phyloP scores from a whole-genome alignment of 441 rosid species.

The Arabidopsis hybrid region DNA sequence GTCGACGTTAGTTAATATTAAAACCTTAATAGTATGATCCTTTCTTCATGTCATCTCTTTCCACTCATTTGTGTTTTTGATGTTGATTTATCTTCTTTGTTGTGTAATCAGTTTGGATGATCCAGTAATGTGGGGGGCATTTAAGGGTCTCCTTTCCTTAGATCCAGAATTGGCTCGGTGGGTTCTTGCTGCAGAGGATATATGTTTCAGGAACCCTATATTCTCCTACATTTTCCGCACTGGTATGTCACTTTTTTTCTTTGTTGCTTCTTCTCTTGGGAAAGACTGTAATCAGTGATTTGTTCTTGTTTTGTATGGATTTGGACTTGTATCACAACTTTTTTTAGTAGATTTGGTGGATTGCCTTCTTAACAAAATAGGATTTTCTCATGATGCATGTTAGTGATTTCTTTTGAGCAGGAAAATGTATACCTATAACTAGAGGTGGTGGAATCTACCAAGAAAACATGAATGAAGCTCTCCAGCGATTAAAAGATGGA shows the following conservation, averaged over 20 bases:
- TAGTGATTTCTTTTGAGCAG: constrained; percentile 49
- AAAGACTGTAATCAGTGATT: background rate
- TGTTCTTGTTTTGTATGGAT: background rate
- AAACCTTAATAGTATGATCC: constrained; percentile 4
- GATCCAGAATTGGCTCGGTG: constrained; percentile 82
- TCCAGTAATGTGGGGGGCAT: constrained; percentile 92
- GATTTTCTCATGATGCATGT: constrained; percentile 12
- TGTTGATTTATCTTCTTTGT: background rate
- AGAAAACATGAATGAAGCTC: constrained; percentile 91
- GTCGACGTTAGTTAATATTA: constrained; percentile 73
- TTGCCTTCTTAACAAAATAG: background rate
- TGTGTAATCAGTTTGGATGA: constrained; percentile 71
- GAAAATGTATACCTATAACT: constrained; percentile 93
- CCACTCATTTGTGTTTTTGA: constrained; percentile 18
- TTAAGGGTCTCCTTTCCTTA: constrained; percentile 71
- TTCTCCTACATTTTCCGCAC: constrained; percentile 77
- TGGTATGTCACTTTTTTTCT: constrained; percentile 48
- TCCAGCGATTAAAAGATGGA: constrained; percentile 71
- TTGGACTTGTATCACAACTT: constrained; percentile 4
- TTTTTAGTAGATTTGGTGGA: constrained; percentile 5
- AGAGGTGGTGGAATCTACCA: constrained; percentile 95
- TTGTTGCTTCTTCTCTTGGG: constrained; percentile 1
- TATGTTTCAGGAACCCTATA: constrained; percentile 74
- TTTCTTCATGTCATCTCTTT: constrained; percentile 28
- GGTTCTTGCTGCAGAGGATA: constrained; percentile 96